Evolutionary conservation across 2,329 filamentous ascomycete species (phyloP), one percentile per base, ranked within the genome.

Genomic region (Pyrenochaeta sp.): DNA sequence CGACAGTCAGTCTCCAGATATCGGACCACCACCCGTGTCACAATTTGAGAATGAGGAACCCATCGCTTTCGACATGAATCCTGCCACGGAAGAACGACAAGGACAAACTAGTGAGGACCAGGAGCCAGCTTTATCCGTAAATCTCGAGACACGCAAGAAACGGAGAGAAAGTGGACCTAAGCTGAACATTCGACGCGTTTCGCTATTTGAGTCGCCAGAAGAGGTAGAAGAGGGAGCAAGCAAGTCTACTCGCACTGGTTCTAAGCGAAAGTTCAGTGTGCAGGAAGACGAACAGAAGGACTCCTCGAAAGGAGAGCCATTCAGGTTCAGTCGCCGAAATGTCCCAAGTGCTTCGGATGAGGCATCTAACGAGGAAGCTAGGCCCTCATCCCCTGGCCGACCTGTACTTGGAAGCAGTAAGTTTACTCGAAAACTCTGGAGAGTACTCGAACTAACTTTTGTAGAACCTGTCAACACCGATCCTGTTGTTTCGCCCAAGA

Each of bases 1-100:
- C 4, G 72, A 73, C 22, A 77, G 76, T 30, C 82, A 86, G 27
- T 89, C 87, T 3, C 86, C 87, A 5, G 86, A 90, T 43, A 77
- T 90, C 30, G 87, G 86, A 7, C 77, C 80, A 1, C 79, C 80
- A 19, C 79, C 80, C 1, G 67, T 81, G 7, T 77, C 76, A 6
- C 77, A 77, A 43, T 81, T 82, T 45, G 76, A 80, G 18, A 72
- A 71, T 19, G 72, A 74, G 29, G 77, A 79, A 26, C 72, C 75
- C 2, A 74, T 78, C 48, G 72, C 72, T 24, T 78, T 75, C 50
- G 67, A 77, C 42, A 53, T 67, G 19, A 58, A 44, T 21, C 58
- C 58, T n/a, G 34, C 47, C 10, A 29, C 43, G 15, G 53, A 63
- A 27, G 63, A 61, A 8, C 53, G 50, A 3, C 55, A 50, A 15